These are phyloP conservation scores for Colletotrichum acutatum DNA, from an alignment of 2,329 filamentous ascomycete genomes.

Conservation along the genomic window DNA sequence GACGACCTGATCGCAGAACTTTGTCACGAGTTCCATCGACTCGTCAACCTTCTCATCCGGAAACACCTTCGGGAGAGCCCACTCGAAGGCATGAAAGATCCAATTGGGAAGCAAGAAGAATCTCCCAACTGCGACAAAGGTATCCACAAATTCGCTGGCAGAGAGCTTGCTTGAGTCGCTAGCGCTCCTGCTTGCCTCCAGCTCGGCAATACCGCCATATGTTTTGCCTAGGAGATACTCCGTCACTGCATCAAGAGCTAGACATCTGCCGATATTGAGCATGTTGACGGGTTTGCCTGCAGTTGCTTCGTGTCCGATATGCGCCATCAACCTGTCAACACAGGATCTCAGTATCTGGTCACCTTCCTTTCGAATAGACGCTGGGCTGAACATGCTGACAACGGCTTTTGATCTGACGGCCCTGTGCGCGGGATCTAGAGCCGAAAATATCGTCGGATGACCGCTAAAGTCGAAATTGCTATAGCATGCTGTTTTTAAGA, in stretches of 20 bases:
- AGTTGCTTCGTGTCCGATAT: neutral
- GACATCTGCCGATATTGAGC: neutral
- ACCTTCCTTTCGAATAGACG: neutral
- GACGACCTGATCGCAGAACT: neutral
- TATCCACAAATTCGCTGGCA: conserved; percentile 13
- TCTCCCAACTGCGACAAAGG: neutral
- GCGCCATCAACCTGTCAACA: neutral
- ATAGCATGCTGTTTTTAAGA: neutral
- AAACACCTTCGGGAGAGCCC: neutral
- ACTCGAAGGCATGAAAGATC: neutral
- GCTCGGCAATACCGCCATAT: neutral
- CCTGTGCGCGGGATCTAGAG: neutral
- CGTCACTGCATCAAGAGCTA: neutral
- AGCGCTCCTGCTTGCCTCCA: neutral
- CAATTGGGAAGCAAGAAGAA: neutral
- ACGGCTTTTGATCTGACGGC: neutral
- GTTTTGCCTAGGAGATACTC: neutral
- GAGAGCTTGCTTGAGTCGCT: neutral
- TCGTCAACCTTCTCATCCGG: neutral
- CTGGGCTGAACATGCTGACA: neutral
- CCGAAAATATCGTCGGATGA: neutral
- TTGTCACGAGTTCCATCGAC: conserved; percentile 2
- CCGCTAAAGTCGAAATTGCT: conserved; percentile 8
- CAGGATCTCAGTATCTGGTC: neutral
- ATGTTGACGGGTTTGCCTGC: neutral